Base-by-base conservation (phyloP, 306 rosid genomes). In the Rubus idaeus region DNA sequence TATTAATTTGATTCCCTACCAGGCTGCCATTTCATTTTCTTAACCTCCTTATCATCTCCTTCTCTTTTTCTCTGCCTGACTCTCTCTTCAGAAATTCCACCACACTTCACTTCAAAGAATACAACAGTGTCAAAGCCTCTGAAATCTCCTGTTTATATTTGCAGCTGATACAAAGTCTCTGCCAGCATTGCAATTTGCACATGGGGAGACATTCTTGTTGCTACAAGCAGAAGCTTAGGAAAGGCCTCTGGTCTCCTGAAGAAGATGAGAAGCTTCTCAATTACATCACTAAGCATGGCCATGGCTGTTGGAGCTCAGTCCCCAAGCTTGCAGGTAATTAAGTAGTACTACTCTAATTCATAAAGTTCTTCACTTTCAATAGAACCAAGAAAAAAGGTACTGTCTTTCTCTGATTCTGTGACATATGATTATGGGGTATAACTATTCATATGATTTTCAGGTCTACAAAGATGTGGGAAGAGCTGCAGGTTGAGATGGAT, bases 131-230 rank as follows among this genome's bases (percentile, higher is more conserved):
- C 77, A 58, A 62, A 78, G 17, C 68, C 81, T 41, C 49, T 41
- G 49, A 41, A 39, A 63, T 49, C 62, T 60, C 51, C 58, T 39
- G 58, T 47, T 66, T 37, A 53, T 65, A 70, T 53, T 56, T 83
- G 74, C 26, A 23, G 26, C 67, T 75, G 77, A 77, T 40, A 18
- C 69, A 72, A 41, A 40, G 60, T 41, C 11, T 78, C 69, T 45
- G 77, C 75, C 90, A 82, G 83, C 83, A 46, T 83, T 57, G 79
- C 81, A 40, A 40, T 65, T 65, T 65, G 70, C 70, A 65, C 86
- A 94, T 91, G 98, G 97, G 97, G 86, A 94, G 98, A 70, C 97
- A 94, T 84, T 89, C 98, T 71, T 94, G 97, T 75, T 94, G 98
- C 78, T 91, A 89, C 90, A 94, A 92, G 85, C 97, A 94, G 90